phyloP scores from a whole-genome alignment of 1,139 yeast genomes.

The Saccharomyces hybrid region DNA sequence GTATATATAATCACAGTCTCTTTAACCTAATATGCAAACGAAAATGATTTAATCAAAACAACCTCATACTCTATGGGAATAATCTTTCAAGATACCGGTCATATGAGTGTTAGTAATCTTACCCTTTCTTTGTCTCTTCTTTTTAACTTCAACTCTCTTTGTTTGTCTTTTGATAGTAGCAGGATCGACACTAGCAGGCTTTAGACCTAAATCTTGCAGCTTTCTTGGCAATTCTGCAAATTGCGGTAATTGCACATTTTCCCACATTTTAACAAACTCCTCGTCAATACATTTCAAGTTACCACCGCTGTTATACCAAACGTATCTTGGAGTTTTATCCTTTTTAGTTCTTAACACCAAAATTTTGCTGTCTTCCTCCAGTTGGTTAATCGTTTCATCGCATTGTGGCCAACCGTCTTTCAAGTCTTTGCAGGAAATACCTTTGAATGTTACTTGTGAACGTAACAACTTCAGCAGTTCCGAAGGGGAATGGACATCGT shows the following conservation, averaged over 20 bases:
- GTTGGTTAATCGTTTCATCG: constrained; percentile 60
- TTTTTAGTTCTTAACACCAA: constrained; percentile 83
- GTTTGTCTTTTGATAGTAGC: constrained; percentile 68
- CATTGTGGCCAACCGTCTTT: constrained; percentile 98
- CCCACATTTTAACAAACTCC: constrained; percentile 83
- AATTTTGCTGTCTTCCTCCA: constrained; percentile 69
- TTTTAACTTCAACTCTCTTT: constrained; percentile 42
- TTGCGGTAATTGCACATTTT: constrained; percentile 66
- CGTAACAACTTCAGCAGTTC: constrained; percentile 69
- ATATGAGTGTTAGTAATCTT: constrained; percentile 93
- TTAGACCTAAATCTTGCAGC: constrained; percentile 74
- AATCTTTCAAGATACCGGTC: constrained; percentile 91
- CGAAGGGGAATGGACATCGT: constrained; percentile 74
- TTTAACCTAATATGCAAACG: not conserved
- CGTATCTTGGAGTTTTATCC: constrained; percentile 81
- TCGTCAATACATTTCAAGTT: constrained; percentile 66
- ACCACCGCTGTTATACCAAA: constrained; percentile 84
- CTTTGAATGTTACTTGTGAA: constrained; percentile 80
- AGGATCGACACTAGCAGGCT: constrained; percentile 97
- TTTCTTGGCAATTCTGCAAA: constrained; percentile 72
- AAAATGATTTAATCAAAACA: not conserved
- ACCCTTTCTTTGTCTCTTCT: constrained; percentile 86
- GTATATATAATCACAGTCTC: not conserved
- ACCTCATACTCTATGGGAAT: constrained; percentile 33
- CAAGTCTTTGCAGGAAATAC: constrained; percentile 78